Percentiles rank a stretch among this genome's conserved stretches.
These are phyloP conservation scores for Colletotrichum sp. DNA, from an alignment of 2,329 filamentous ascomycete genomes.

Conservation along the genomic window DNA sequence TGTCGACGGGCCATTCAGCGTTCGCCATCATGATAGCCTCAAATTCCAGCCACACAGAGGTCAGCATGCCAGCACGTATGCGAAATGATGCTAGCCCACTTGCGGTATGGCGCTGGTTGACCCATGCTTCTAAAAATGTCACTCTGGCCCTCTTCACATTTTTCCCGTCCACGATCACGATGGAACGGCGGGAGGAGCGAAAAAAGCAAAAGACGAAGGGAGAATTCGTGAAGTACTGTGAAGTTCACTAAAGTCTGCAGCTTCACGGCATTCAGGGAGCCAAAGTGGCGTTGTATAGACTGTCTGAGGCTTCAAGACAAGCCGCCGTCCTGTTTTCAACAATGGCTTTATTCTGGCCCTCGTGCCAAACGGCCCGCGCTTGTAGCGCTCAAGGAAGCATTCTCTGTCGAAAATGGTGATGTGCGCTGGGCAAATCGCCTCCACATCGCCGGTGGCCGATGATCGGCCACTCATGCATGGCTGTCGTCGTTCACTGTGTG, in stretches of 20 bases:
- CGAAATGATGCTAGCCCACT: constrained; percentile 6
- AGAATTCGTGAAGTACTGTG: background rate
- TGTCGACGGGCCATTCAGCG: constrained; percentile 1
- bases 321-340: background rate
- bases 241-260: background rate
- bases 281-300: background rate
- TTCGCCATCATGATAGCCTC: constrained; percentile 5
- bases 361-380: background rate
- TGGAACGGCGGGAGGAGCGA: background rate
- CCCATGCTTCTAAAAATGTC: constrained; percentile 4
- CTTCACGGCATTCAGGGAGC: background rate
- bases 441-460: background rate
- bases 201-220: background rate
- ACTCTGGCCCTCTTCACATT: constrained; percentile 1
- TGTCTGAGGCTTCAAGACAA: constrained; percentile 1
- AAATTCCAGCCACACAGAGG: constrained; percentile 13
- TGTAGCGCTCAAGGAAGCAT: background rate
- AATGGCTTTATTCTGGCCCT: constrained; percentile 3
- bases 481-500: background rate
- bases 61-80: background rate
- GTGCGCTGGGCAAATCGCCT: background rate
- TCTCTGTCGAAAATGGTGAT: background rate
- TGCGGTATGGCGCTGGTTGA: background rate
- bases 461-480: background rate
- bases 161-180: background rate